phyloP scores from a whole-genome alignment of 176 grass and related monocot genomes.

The Pharus latifolius region DNA sequence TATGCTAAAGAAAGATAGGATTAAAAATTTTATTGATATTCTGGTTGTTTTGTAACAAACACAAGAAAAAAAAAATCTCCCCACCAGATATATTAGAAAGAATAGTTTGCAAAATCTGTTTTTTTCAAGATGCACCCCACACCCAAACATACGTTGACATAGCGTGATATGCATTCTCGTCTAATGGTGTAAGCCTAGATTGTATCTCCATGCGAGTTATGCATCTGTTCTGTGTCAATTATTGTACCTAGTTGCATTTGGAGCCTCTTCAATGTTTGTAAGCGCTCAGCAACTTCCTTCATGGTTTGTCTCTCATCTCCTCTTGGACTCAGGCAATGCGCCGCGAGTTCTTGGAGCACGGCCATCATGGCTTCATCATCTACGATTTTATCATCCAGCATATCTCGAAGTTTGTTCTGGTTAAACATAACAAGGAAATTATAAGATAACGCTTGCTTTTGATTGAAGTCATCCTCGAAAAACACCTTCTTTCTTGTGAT shows the following conservation, averaged over 20 bases:
- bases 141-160: no score
- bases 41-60: no score
- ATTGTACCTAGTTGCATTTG: background rate
- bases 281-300: constrained; percentile 9
- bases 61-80: no score
- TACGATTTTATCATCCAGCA: background rate
- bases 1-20: no score
- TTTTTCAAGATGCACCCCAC: no score
- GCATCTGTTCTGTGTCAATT: no score
- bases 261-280: background rate
- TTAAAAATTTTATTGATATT: no score
- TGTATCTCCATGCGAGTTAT: no score
- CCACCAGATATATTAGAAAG: no score
- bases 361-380: background rate
- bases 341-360: background rate
- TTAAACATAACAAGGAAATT: background rate
- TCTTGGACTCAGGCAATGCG: background rate
- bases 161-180: no score
- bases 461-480: background rate
- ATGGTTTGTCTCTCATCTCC: constrained; percentile 7
- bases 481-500: constrained; percentile 43
- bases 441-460: background rate
- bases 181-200: no score
- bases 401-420: background rate
- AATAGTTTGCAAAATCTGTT: no score